Conservation (phyloP, 2,329 filamentous ascomycete genomes). For the Cladobotryum mycophilum region DNA sequence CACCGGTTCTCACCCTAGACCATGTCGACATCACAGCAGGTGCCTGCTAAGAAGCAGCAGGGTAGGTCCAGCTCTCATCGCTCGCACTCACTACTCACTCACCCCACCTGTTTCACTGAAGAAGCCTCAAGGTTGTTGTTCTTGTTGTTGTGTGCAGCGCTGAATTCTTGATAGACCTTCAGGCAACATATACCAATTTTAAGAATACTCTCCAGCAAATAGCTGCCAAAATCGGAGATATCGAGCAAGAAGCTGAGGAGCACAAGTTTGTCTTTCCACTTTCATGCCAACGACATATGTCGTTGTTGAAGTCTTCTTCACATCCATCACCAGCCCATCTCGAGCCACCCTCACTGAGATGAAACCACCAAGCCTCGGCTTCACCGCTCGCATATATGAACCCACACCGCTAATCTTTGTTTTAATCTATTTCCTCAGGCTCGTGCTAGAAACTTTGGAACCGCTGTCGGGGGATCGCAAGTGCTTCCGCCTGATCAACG, state of each 20-base stretch:
- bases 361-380: slow-evolving; percentile 4
- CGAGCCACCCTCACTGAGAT: too few relatives aligned
- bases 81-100: slow-evolving; percentile 5
- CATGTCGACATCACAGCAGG: slow-evolving; percentile 43
- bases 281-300: neutral
- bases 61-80: slow-evolving; percentile 39
- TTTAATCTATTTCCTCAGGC: slow-evolving; percentile 44
- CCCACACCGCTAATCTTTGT: slow-evolving; percentile 18
- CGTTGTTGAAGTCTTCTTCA: neutral
- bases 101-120: slow-evolving; percentile 13
- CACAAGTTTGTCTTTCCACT: slow-evolving; percentile 68
- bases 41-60: slow-evolving; percentile 65
- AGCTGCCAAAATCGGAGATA: slow-evolving; percentile 92
- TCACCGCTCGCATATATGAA: slow-evolving; percentile 30
- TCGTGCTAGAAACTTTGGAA: slow-evolving; percentile 86
- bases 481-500: slow-evolving; percentile 98
- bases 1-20: neutral
- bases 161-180: slow-evolving; percentile 56
- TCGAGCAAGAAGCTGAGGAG: slow-evolving; percentile 95
- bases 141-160: neutral
- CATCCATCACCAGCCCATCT: neutral
- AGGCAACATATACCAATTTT: slow-evolving; percentile 72
- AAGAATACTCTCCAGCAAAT: slow-evolving; percentile 80
- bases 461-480: slow-evolving; percentile 81
- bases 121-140: too few relatives aligned